phyloP scores from a whole-genome alignment of 352 stramenopile genomes.

The Phytopythium kandeliae region DNA sequence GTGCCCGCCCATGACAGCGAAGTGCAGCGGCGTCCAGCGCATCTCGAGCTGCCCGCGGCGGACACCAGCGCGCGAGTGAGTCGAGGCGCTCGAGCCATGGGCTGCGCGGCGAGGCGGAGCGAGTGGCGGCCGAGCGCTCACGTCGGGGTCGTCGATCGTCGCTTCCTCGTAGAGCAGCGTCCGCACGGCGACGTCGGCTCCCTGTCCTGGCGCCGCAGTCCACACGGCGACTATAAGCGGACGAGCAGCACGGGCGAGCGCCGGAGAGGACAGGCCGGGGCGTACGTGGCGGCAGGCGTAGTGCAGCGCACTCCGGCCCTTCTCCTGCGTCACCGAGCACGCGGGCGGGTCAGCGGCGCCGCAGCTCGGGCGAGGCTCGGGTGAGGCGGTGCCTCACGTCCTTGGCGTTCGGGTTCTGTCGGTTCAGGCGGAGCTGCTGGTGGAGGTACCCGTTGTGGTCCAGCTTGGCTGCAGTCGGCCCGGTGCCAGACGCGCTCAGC shows the following conservation, averaged over 20 bases:
- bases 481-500: too few species aligned
- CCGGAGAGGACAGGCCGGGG: not conserved
- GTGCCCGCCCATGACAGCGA: constrained; percentile 70
- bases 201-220: constrained; percentile 22
- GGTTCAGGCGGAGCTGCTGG: constrained; percentile 52
- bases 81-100: not conserved
- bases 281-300: constrained; percentile 66
- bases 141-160: constrained; percentile 73
- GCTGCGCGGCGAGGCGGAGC: too few species aligned
- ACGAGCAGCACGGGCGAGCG: too few species aligned
- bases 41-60: constrained; percentile 47
- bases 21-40: constrained; percentile 77
- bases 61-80: not conserved
- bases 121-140: constrained; percentile 11
- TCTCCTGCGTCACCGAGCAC: constrained; percentile 55
- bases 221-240: too few species aligned
- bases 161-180: constrained; percentile 67
- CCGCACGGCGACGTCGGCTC: constrained; percentile 40
- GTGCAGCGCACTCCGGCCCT: constrained; percentile 64
- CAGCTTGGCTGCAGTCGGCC: constrained; percentile 62
- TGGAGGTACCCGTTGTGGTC: constrained; percentile 63
- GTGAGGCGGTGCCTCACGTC: constrained; percentile 24
- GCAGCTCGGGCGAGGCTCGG: not conserved
- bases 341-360: not conserved
- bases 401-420: constrained; percentile 71